Base-by-base conservation (phyloP, 306 rosid species). In the Bauhinia variegata region DNA sequence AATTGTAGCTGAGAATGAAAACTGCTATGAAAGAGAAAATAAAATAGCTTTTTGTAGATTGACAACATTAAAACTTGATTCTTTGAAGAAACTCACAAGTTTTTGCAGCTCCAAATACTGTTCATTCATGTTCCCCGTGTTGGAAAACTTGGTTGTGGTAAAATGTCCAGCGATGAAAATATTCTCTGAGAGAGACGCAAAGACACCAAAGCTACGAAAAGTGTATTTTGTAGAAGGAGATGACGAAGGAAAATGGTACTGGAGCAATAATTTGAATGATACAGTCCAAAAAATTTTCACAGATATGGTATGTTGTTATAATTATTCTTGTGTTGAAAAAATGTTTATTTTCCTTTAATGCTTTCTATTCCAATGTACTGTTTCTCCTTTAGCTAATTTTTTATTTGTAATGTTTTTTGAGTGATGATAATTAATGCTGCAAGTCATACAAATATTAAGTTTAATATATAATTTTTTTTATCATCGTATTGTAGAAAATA, bases 141-240 rank as follows among this genome's bases (percentile, higher is more conserved):
- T 79, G 50, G 52, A 52, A 49, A 41, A 16, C 19, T 23, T 73
- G 23, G 7, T 14, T 4, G 68, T 69, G 43, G 43, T 2, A 3
- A 19, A 42, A 0, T 68, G 76, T 18, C 65, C 34, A 0, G 16
- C 1, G 38, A 33, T 73, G 68, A 3, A 49, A 13, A 42, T 11
- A 3, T 61, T 42, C 15, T 14, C 38, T 10, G 0, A 2, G 28
- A 2, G 16, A 19, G 11, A 2, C 33, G 0, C 2, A 13, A 61
- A 12, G 31, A 0, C 11, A 5, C 57, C 57, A 18, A 19, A 6
- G 8, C n/a, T 41, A 17, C 33, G 6, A 19, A 32, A 16, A 52
- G 32, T 52, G 8, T 7, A 19, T 7, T 2, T n/a, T 11, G 33
- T 0, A 18, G 32, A n/a, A 17, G 32, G 5, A 8, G n/a, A 52